phyloP scores from a whole-genome alignment of 2,329 filamentous ascomycete genomes.

The Talaromyces atroroseus region DNA sequence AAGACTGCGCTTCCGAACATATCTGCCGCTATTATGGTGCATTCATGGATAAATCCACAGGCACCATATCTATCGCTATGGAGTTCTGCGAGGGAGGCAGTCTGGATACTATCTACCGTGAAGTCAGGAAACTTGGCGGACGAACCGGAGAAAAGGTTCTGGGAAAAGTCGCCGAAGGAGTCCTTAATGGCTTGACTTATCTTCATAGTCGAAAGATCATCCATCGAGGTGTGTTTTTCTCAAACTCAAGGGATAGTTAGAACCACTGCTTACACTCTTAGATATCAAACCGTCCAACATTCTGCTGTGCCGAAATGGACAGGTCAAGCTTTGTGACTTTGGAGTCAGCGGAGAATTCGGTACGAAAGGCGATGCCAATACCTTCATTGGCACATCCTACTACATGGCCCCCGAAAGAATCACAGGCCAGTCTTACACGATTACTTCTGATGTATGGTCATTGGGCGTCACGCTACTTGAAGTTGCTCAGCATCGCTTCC shows the following conservation, averaged over 20 bases:
- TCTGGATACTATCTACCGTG: conserved; percentile 92
- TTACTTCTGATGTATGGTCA: conserved; percentile 98
- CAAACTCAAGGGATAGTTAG: conserved; percentile 2
- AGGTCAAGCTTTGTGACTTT: conserved; percentile 98
- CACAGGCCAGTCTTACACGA: conserved; percentile 95
- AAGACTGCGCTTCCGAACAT: conserved; percentile 89
- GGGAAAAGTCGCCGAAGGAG: conserved; percentile 92
- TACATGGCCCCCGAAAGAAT: conserved; percentile 99
- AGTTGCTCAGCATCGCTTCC: conserved; percentile 97
- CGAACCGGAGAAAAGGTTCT: conserved; percentile 95
- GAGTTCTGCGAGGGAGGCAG: conserved; percentile 97
- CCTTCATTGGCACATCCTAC: conserved; percentile 97
- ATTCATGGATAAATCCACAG: conserved; percentile 91
- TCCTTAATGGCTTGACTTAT: conserved; percentile 89
- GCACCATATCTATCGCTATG: conserved; percentile 98
- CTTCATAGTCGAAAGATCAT: conserved; percentile 95
- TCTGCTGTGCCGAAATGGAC: conserved; percentile 80
- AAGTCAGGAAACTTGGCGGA: conserved; percentile 91
- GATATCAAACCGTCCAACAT: conserved; percentile 99
- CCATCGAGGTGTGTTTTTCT: conserved; percentile 57
- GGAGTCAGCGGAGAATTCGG: conserved; percentile 97
- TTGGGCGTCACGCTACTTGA: conserved; percentile 95
- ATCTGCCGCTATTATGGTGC: conserved; percentile 98
- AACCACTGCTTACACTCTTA: conserved; percentile 15
- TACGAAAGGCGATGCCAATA: conserved; percentile 97